Conservation (phyloP, 1,284 basidiomycete species). For the Irpex lacteus region DNA sequence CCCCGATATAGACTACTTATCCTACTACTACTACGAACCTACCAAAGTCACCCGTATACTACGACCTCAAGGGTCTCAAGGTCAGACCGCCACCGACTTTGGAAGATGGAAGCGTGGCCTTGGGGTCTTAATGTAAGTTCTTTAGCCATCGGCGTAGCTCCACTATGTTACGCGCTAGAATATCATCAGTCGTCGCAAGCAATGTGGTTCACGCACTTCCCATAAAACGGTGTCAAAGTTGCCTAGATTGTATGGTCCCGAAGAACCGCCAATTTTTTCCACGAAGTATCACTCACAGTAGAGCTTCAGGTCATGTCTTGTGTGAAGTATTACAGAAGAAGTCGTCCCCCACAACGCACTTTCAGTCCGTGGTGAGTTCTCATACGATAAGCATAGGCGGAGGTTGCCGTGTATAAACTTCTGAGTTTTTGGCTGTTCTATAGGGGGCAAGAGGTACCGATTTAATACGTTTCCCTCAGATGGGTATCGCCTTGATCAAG, state of each 20-base stretch:
- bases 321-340: neutral
- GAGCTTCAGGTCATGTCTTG: neutral
- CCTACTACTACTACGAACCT: neutral
- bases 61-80: too few species aligned
- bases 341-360: neutral
- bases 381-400: neutral
- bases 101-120: neutral
- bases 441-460: neutral
- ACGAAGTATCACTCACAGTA: neutral
- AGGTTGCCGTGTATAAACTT: neutral
- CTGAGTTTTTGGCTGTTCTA: neutral
- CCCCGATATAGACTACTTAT: neutral
- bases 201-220: neutral
- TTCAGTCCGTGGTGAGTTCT: neutral
- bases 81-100: too few species aligned
- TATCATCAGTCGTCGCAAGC: neutral
- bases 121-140: neutral
- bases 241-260: neutral
- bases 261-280: neutral
- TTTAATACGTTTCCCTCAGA: neutral
- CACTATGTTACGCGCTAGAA: neutral
- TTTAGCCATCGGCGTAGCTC: neutral
- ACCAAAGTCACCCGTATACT: too few species aligned
- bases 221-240: neutral
- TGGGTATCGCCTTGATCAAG: neutral